phyloP scores from a whole-genome alignment of 1,139 yeast species.

The Blastobotrys capitulatus region DNA sequence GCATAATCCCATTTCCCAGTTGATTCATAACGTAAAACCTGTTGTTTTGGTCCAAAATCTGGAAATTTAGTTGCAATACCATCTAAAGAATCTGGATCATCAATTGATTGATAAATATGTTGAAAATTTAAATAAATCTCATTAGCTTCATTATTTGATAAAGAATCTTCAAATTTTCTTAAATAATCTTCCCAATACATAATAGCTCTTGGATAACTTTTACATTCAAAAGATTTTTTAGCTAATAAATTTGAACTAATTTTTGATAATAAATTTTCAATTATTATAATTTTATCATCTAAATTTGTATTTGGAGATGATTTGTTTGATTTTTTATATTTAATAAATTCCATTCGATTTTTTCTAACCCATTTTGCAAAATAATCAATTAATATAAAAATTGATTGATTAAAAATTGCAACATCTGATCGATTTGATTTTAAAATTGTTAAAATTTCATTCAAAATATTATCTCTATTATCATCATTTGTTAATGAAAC shows the following conservation, averaged over 20 bases:
- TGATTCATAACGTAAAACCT: conserved; percentile 73
- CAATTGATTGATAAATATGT: conserved; percentile 76
- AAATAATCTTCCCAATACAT: conserved; percentile 76
- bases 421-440: conserved; percentile 40
- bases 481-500: conserved; percentile 50
- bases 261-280: conserved; percentile 43
- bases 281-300: conserved; percentile 19
- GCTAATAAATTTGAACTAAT: conserved; percentile 74
- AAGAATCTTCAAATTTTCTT: conserved; percentile 36
- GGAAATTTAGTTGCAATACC: conserved; percentile 78
- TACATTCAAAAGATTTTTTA: conserved; percentile 72
- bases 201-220: conserved; percentile 84
- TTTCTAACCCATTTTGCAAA: conserved; percentile 68
- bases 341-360: conserved; percentile 20
- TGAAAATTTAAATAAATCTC: conserved; percentile 43
- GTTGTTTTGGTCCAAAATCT: conserved; percentile 60
- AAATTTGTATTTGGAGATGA: background rate
- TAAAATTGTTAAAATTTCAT: conserved; percentile 58
- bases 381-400: conserved; percentile 78
- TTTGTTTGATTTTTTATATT: background rate
- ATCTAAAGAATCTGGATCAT: conserved; percentile 85
- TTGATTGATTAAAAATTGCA: conserved; percentile 63
- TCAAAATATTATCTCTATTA: conserved; percentile 43
- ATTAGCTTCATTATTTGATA: conserved; percentile 30
- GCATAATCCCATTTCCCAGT: conserved; percentile 87